Conservation (phyloP, 352 stramenopile genomes). For the Phytophthora pseudosyringae region DNA sequence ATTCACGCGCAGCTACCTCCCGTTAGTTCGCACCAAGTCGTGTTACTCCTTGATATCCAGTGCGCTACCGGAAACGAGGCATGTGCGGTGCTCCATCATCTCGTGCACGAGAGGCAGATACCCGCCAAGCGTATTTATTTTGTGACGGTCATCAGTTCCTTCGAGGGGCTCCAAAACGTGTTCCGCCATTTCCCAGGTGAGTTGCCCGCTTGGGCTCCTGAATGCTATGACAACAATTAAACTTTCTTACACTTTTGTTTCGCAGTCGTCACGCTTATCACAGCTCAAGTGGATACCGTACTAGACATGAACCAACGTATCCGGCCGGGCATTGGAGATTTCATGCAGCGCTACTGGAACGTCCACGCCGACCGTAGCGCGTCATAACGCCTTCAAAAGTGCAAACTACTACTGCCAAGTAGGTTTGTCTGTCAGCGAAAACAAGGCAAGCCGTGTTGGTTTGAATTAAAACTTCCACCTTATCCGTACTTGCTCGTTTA, state of each 20-base stretch:
- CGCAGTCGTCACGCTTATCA: slow-evolving; percentile 51
- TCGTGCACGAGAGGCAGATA: slow-evolving; percentile 40
- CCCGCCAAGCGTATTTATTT: slow-evolving; percentile 57
- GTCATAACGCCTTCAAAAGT: slow-evolving; percentile 1
- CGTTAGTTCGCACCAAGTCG: slow-evolving; percentile 29
- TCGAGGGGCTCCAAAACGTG: slow-evolving; percentile 49
- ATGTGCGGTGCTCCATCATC: slow-evolving; percentile 46
- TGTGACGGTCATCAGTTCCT: slow-evolving; percentile 52
- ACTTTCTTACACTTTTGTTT: slow-evolving; percentile 1
- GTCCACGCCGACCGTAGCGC: slow-evolving; percentile 3
- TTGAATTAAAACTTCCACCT: no score
- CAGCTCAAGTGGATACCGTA: slow-evolving; percentile 54
- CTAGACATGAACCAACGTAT: slow-evolving; percentile 48
- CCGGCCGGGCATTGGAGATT: slow-evolving; percentile 46
- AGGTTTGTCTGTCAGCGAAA: no score
- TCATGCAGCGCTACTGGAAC: slow-evolving; percentile 54
- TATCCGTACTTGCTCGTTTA: not conserved
- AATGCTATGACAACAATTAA: not conserved
- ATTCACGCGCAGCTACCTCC: slow-evolving; percentile 40
- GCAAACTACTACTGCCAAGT: not conserved
- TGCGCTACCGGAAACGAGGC: slow-evolving; percentile 55
- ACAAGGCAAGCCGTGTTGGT: no score
- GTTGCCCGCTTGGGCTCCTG: not conserved
- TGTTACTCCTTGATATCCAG: slow-evolving; percentile 51
- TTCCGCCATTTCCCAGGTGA: slow-evolving; percentile 55